Conservation (phyloP, 257 asterid species). For the Plectranthus barbatus region DNA sequence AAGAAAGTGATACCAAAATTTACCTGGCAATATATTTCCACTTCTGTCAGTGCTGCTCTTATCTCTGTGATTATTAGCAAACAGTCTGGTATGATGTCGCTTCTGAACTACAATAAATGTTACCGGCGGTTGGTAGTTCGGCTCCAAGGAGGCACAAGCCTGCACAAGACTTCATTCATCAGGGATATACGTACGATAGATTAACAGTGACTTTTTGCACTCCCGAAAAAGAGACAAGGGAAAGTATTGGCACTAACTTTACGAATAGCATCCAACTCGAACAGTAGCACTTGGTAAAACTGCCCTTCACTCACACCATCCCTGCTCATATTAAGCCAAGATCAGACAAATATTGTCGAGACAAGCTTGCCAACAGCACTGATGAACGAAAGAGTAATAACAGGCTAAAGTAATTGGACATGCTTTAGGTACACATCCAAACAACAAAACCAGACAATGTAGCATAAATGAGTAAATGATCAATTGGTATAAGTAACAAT, state of each 20-base stretch:
- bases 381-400: background rate
- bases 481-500: too few species aligned
- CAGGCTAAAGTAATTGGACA: too few species aligned
- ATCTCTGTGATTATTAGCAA: constrained; percentile 87
- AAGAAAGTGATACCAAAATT: background rate
- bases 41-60: constrained; percentile 83
- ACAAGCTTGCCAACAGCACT: background rate
- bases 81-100: constrained; percentile 87
- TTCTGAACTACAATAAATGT: constrained; percentile 93
- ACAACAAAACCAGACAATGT: background rate
- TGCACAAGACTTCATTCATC: constrained; percentile 15
- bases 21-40: constrained; percentile 93
- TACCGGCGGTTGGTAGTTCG: constrained; percentile 94
- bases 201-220: background rate
- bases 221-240: background rate
- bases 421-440: background rate
- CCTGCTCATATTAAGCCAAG: constrained; percentile 30
- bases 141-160: constrained; percentile 98
- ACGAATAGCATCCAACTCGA: constrained; percentile 92
- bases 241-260: constrained; percentile 37
- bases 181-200: background rate
- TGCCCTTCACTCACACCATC: constrained; percentile 99
- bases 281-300: constrained; percentile 83
- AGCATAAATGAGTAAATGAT: background rate
- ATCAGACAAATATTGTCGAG: background rate